These are phyloP conservation scores for Aureobasidium leucospermi DNA, from an alignment of 2,329 filamentous ascomycete genomes.

Conservation along the genomic window DNA sequence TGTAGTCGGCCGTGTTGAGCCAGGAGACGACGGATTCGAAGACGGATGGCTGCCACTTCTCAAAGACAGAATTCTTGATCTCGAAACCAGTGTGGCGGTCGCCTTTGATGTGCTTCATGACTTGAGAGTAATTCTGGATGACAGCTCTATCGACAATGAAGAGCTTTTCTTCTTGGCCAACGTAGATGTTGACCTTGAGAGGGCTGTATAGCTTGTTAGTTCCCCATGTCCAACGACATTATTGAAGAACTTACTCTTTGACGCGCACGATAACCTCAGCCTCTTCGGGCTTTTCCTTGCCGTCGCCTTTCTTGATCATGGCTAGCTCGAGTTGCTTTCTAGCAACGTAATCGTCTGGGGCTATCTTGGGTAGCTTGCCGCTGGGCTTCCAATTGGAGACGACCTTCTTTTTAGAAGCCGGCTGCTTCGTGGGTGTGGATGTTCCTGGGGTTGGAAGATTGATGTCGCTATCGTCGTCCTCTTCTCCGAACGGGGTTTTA, in stretches of 20 bases:
- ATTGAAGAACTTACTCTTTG: neutral
- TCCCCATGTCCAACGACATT: neutral
- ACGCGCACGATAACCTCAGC: neutral
- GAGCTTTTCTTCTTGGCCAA: neutral
- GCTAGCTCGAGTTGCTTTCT: constrained; percentile 2
- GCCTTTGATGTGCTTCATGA: neutral
- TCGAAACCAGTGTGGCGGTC: neutral
- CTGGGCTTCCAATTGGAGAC: neutral
- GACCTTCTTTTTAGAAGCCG: neutral
- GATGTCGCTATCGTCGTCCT: neutral
- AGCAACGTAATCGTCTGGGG: neutral
- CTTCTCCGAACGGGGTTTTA: neutral
- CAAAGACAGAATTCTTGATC: neutral
- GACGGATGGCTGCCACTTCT: neutral
- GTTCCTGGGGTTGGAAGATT: neutral
- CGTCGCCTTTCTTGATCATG: neutral
- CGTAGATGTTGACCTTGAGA: constrained; percentile 7
- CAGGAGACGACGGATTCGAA: neutral
- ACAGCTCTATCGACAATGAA: neutral
- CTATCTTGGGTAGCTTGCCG: neutral
- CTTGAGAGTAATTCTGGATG: neutral
- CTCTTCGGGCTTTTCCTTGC: neutral
- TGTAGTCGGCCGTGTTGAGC: constrained; percentile 1
- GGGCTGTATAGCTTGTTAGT: neutral
- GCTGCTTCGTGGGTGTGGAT: neutral